Evolutionary conservation across 805 yeast genomes (phyloP).

Genomic region (Kluyveromyces starmeri): DNA sequence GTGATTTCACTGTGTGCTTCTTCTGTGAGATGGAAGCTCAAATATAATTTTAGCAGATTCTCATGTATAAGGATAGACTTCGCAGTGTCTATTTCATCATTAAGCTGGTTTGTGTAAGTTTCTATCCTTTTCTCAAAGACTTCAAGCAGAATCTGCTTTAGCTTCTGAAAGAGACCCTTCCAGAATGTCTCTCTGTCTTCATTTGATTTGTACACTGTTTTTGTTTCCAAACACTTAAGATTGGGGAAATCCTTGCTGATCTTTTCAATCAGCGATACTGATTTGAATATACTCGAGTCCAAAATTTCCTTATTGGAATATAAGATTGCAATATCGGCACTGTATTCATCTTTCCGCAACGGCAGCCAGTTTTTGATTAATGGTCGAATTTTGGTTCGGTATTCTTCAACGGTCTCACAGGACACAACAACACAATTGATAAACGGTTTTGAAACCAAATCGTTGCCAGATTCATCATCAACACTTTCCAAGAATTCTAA

Average conservation of each 20-base stretch:
- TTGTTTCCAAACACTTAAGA: slow-evolving; percentile 22
- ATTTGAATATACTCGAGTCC: slow-evolving; percentile 26
- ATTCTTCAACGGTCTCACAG: slow-evolving; percentile 60
- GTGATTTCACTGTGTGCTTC: slow-evolving; percentile 19
- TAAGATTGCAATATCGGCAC: slow-evolving; percentile 16
- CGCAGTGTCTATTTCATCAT: slow-evolving; percentile 3
- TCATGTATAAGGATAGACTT: slow-evolving; percentile 14
- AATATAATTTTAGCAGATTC: slow-evolving; percentile 19
- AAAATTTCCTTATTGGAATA: slow-evolving; percentile 25
- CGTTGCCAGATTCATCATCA: slow-evolving; percentile 4
- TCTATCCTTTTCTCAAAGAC: slow-evolving; percentile 21
- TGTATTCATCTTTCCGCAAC: slow-evolving; percentile 2
- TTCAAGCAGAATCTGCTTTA: slow-evolving; percentile 17
- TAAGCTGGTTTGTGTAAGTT: neutral
- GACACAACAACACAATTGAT: slow-evolving; percentile 61
- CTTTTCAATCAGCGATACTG: slow-evolving; percentile 26
- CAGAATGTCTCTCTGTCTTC: slow-evolving; percentile 25
- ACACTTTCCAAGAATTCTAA: slow-evolving; percentile 18
- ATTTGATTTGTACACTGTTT: slow-evolving; percentile 27
- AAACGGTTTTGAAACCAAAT: slow-evolving; percentile 34
- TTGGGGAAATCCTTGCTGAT: slow-evolving; percentile 27
- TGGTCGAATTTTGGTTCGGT: slow-evolving; percentile 74
- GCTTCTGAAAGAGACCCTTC: slow-evolving; percentile 17
- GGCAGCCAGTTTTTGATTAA: slow-evolving; percentile 72
- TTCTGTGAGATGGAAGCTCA: slow-evolving; percentile 21